Evolutionary conservation across 306 rosid genomes (phyloP).

Genomic region (Quercus agrifolia): DNA sequence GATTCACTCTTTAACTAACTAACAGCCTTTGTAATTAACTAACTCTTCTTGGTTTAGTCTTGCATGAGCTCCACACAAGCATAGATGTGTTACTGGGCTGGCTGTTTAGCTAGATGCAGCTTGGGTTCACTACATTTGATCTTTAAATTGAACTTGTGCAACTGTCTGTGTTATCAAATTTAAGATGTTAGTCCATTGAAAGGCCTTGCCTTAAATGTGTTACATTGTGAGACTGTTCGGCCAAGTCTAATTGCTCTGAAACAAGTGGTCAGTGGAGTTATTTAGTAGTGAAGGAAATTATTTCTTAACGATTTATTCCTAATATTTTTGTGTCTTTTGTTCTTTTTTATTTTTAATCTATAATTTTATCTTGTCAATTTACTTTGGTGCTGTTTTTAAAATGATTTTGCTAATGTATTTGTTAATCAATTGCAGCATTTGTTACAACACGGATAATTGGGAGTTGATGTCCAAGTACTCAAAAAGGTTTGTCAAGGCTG

Average conservation of each 20-base stretch:
- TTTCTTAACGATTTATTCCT: neutral
- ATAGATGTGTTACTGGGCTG: too few species aligned
- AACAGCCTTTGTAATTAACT: too few species aligned
- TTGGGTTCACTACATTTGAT: neutral
- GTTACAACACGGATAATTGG: constrained; percentile 70
- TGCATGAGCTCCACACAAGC: too few species aligned
- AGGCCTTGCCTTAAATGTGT: neutral
- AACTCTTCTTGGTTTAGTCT: too few species aligned
- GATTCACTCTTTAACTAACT: too few species aligned
- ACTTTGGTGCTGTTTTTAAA: constrained; percentile 6
- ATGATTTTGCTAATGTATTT: constrained; percentile 20
- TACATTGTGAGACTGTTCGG: neutral
- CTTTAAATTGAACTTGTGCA: neutral
- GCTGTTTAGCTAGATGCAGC: too few species aligned
- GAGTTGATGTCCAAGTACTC: constrained; percentile 68
- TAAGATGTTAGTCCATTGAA: neutral
- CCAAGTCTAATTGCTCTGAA: neutral
- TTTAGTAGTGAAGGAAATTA: neutral
- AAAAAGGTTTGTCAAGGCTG: constrained; percentile 62
- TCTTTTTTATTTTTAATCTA: neutral
- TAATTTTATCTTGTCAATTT: neutral
- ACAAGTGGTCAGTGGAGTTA: neutral
- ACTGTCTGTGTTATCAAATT: neutral
- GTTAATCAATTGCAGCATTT: constrained; percentile 66
- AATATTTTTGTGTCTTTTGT: neutral